Evolutionary conservation across 148 eudicot genomes (phyloP), one percentile per base, ranked within the genome.

Genomic region (Rhododendron ferrugineum): DNA sequence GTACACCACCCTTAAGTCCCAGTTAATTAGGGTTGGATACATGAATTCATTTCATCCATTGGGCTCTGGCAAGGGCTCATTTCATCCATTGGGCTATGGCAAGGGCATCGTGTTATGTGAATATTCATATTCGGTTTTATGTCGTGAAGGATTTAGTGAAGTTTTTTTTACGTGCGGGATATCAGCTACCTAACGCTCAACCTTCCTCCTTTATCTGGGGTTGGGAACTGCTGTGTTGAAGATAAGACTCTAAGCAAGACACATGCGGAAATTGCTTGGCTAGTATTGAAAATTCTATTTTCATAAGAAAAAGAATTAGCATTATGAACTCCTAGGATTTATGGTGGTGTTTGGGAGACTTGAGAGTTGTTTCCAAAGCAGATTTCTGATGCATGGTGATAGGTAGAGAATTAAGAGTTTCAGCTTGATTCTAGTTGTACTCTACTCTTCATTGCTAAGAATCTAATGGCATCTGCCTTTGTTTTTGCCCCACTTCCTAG

Each of bases 211-310:
- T 23, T 62, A n/a, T 62, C 13, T 3, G 3, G 66, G 4, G 4
- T 62, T 62, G 11, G 70, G 30, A 64, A 9, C 32, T n/a, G 3
- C 72, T n/a, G 14, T 64, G 1, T 64, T 3, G 32, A 64, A 64
- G 13, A n/a, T 10, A 64, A n/a, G 62, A 64, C 72, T 8, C 72
- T 26, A 66, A 26, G 16, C 73, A 26, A 26, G 30, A 66, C 15
- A 1, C 34, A 28, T 26, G 30, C 15, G 0, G 73, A 23, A 64
- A 68, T 30, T 7, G 74, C 92, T 86, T 73, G 90, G 91, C 34
- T 68, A 5, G 60, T 83, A 46, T 16, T 42, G 49, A 34, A 73
- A 44, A 22, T 70, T 13, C 18, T 11, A 2, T 1, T 34, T 34
- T 4, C 42, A 4, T 34, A 62, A 22, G 2, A 64, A 23, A 23